Evolutionary conservation across 1,284 basidiomycete genomes (phyloP).

Genomic region (Megacollybia platyphylla): DNA sequence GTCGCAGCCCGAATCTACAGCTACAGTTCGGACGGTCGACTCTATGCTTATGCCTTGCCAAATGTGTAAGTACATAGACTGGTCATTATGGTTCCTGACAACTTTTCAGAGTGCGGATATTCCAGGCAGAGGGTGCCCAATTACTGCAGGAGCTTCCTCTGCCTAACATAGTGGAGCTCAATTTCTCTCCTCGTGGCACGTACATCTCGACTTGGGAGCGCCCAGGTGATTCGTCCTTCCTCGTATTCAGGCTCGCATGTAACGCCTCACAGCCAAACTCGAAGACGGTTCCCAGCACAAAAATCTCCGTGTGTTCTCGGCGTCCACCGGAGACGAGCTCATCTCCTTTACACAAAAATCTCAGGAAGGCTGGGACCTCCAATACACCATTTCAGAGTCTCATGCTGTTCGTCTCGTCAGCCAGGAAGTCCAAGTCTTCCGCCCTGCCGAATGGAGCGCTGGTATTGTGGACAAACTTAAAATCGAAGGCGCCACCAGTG

Average conservation of each 20-base stretch:
- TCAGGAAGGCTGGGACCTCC: slow-evolving; percentile 78
- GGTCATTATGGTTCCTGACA: background rate
- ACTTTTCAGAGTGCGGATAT: slow-evolving; percentile 53
- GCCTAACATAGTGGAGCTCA: slow-evolving; percentile 70
- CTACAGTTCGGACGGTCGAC: slow-evolving; percentile 82
- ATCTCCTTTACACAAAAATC: slow-evolving; percentile 77
- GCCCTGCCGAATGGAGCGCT: slow-evolving; percentile 66
- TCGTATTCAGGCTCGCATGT: background rate
- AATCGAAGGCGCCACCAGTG: slow-evolving; percentile 70
- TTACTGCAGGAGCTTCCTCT: slow-evolving; percentile 60
- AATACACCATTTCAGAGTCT: slow-evolving; percentile 86
- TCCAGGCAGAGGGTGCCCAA: slow-evolving; percentile 63
- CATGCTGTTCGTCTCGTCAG: slow-evolving; percentile 78
- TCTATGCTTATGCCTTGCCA: slow-evolving; percentile 77
- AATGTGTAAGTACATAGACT: slow-evolving; percentile 37
- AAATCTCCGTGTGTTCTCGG: slow-evolving; percentile 80
- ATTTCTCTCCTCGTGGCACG: slow-evolving; percentile 87
- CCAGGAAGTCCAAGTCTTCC: slow-evolving; percentile 83
- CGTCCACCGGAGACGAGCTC: slow-evolving; percentile 70
- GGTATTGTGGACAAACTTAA: slow-evolving; percentile 74
- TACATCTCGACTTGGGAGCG: slow-evolving; percentile 94
- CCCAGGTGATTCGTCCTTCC: slow-evolving; percentile 31
- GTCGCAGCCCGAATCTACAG: slow-evolving; percentile 62
- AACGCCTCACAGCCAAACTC: slow-evolving; percentile 40
- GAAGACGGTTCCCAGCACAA: slow-evolving; percentile 79